Conservation (phyloP, 768 basidiomycete species). For the Fomitopsis pulvina region DNA sequence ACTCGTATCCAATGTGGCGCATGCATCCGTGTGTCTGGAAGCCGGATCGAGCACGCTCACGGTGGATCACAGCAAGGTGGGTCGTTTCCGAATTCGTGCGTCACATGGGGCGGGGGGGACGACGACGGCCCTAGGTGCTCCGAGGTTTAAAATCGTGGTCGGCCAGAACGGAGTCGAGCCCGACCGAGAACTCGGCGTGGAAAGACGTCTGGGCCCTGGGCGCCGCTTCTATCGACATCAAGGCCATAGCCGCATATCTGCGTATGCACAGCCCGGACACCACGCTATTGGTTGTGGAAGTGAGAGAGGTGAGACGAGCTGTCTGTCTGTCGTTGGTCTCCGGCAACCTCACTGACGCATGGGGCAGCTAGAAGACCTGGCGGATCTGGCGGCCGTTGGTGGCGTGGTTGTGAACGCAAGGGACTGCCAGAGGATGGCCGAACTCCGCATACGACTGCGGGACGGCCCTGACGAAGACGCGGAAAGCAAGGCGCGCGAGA, state of each 20-base stretch:
- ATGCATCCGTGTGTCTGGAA: slow-evolving; percentile 50
- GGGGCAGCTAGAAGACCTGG: slow-evolving; percentile 6
- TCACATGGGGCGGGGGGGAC: too few species aligned
- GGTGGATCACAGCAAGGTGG: slow-evolving; percentile 43
- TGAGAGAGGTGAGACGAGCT: not conserved
- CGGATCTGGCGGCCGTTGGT: slow-evolving; percentile 8
- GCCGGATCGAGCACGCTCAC: slow-evolving; percentile 42
- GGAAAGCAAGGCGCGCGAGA: slow-evolving; percentile 25
- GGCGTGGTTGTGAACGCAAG: slow-evolving; percentile 3
- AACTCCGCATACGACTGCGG: not conserved
- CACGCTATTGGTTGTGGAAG: slow-evolving; percentile 4
- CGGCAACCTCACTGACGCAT: not conserved
- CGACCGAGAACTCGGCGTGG: not conserved
- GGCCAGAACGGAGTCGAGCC: not conserved
- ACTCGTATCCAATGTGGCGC: slow-evolving; percentile 45
- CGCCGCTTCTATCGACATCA: slow-evolving; percentile 40
- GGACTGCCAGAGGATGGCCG: not conserved
- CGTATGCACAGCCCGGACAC: slow-evolving; percentile 28
- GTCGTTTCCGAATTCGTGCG: slow-evolving; percentile 20
- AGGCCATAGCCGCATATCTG: slow-evolving; percentile 39
- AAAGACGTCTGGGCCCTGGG: not conserved
- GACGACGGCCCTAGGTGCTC: not conserved
- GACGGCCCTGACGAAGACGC: not conserved
- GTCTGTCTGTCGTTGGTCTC: not conserved
- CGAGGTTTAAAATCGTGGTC: not conserved